phyloP scores from a whole-genome alignment of 305 asterid genomes.

The Rubia occidens region DNA sequence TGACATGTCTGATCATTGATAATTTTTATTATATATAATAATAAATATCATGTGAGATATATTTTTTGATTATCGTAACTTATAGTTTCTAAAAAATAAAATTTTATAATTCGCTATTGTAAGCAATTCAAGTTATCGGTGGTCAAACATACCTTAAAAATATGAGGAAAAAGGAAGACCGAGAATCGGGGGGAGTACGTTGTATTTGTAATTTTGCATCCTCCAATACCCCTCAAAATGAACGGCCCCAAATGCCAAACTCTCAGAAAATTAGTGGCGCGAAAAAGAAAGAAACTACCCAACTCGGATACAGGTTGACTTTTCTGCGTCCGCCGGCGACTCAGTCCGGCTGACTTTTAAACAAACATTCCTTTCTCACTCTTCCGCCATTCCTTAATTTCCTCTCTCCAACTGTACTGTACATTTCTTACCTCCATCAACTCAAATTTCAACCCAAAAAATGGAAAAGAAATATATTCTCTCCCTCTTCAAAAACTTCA shows the following conservation, averaged over 20 bases:
- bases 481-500: slow-evolving; percentile 12
- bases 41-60: too few relatives aligned
- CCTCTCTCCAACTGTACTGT: background rate
- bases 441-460: background rate
- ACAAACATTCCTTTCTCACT: background rate
- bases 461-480: slow-evolving; percentile 4
- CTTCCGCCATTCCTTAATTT: background rate
- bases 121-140: too few relatives aligned
- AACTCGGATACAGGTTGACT: background rate
- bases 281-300: background rate
- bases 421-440: background rate
- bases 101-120: too few relatives aligned
- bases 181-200: too few relatives aligned
- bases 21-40: too few relatives aligned
- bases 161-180: too few relatives aligned
- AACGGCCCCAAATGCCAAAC: background rate
- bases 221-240: background rate
- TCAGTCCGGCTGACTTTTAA: background rate
- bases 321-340: background rate
- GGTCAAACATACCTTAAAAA: too few relatives aligned
- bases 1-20: too few relatives aligned
- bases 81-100: too few relatives aligned
- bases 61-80: too few relatives aligned
- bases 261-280: background rate
- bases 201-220: background rate